Evolutionary conservation across 2,329 filamentous ascomycete species (phyloP).

Genomic region (Penicillium oxalicum): DNA sequence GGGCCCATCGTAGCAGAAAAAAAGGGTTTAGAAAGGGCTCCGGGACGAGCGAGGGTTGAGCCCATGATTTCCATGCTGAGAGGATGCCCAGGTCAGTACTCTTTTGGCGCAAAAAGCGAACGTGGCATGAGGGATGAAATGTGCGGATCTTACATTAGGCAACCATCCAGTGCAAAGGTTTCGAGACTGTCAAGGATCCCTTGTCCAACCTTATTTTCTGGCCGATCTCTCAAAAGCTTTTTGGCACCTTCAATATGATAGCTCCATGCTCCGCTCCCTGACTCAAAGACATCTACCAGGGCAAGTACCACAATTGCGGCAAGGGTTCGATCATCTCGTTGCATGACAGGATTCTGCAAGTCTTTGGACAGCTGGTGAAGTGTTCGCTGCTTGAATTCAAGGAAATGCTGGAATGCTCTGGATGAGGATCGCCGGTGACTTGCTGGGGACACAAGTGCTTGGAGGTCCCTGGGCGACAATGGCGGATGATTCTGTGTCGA

Average conservation of each 20-base stretch:
- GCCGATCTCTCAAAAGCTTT: slow-evolving; percentile 39
- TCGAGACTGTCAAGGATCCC: slow-evolving; percentile 31
- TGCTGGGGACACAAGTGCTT: slow-evolving; percentile 25
- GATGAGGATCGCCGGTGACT: slow-evolving; percentile 29
- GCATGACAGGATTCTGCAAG: slow-evolving; percentile 23
- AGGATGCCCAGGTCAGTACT: slow-evolving; percentile 1
- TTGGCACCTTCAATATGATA: slow-evolving; percentile 49
- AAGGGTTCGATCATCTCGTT: slow-evolving; percentile 40
- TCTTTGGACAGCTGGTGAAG: slow-evolving; percentile 38
- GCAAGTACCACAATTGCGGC: slow-evolving; percentile 46
- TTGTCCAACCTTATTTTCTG: slow-evolving; percentile 13
- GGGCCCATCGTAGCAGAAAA: slow-evolving; percentile 34
- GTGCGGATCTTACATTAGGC: slow-evolving; percentile 27
- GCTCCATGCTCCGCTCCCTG: slow-evolving; percentile 48
- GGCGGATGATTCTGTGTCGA: slow-evolving; percentile 9
- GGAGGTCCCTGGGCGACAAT: slow-evolving; percentile 23
- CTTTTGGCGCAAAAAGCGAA: neutral
- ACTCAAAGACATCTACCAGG: slow-evolving; percentile 47
- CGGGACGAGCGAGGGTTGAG: slow-evolving; percentile 37
- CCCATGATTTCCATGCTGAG: slow-evolving; percentile 40
- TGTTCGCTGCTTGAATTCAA: slow-evolving; percentile 46
- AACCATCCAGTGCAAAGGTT: slow-evolving; percentile 34
- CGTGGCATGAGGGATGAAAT: neutral
- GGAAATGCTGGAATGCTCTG: slow-evolving; percentile 35
- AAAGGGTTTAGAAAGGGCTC: slow-evolving; percentile 35